Base-by-base conservation (phyloP, 257 asterid genomes). In the Thymus quinquecostatus region DNA sequence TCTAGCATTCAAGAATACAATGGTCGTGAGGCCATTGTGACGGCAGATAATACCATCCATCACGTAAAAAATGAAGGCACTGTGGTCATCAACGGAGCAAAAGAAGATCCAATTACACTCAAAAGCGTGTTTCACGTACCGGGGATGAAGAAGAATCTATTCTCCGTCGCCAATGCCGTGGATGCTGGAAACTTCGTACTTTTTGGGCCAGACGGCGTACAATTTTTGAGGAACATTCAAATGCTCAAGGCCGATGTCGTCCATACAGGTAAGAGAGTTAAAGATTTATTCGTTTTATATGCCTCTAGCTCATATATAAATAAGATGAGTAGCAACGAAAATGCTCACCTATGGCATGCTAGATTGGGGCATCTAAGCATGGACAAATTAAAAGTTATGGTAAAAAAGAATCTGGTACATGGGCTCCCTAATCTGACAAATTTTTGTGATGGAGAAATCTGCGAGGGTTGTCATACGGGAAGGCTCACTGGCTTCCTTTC, bases 181-280 rank as follows among this genome's bases (percentile, higher is more conserved):
- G 53, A 47, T 47, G 53, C 53, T 47, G n/a, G 53, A 47, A 45
- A 53, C 53, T 61, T 21, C 10, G 49, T 75, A n/a, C 13, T 59
- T 0, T 44, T 47, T 5, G 53, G 53, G 53, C 53, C 53, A 2
- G 13, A 47, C 14, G 53, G 11, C 5, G 53, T 47, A 14, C 10
- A 47, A 14, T 47, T 47, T 47, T 11, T 47, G 11, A 36, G 27
- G 40, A 64, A 70, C 28, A 64, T 70, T 10, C 48, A 76, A 63
- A 53, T 44, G 11, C 51, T 70, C 3, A 55, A 76, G 30, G 71
- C 41, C 2, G 56, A 76, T 21, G 36, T 76, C 5, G 4, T 69
- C 80, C 51, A 75, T 44, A 38, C 57, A 3, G 68, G 63, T 74
- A 67, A 56, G 69, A 57, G 53, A 47, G 53, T 47, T 0, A 47